Evolutionary conservation across 371 early-diverging fungal genomes (phyloP).

Genomic region (Mortierella sp.): DNA sequence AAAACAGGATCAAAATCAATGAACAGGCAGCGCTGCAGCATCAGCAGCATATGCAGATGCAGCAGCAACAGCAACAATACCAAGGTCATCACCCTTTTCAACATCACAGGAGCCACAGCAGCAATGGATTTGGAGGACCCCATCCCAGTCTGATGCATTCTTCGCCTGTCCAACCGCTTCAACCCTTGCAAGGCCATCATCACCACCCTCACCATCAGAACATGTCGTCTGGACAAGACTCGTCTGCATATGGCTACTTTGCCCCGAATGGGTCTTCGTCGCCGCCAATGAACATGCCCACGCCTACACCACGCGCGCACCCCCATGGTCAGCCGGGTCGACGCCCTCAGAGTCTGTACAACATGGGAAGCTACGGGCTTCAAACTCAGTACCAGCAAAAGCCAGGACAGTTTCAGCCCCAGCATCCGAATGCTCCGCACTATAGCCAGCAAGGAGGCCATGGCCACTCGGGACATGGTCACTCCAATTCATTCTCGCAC

Average conservation of each 20-base stretch:
- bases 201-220: constrained; percentile 10
- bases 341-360: constrained; percentile 44
- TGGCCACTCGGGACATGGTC: constrained; percentile 14
- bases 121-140: constrained; percentile 27
- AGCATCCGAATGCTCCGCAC: constrained; percentile 23
- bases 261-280: constrained; percentile 44
- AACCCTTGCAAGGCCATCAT: constrained; percentile 23
- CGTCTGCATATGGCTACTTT: constrained; percentile 30
- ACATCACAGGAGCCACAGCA: constrained; percentile 31
- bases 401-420: constrained; percentile 25
- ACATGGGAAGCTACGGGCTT: constrained; percentile 37
- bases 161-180: constrained; percentile 28
- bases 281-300: constrained; percentile 42
- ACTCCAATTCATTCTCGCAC: constrained; percentile 21
- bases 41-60: constrained; percentile 54
- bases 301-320: constrained; percentile 37
- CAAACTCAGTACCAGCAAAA: constrained; percentile 44
- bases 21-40: constrained; percentile 55
- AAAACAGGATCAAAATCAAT: constrained; percentile 64
- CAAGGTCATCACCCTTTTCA: constrained; percentile 30
- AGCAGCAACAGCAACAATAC: constrained; percentile 35
- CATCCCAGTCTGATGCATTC: constrained; percentile 33
- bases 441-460: constrained; percentile 14
- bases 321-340: constrained; percentile 25
- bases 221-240: constrained; percentile 11